Conservation (phyloP, 495 filamentous ascomycete species). For the Pyrenopolyporus hunteri region DNA sequence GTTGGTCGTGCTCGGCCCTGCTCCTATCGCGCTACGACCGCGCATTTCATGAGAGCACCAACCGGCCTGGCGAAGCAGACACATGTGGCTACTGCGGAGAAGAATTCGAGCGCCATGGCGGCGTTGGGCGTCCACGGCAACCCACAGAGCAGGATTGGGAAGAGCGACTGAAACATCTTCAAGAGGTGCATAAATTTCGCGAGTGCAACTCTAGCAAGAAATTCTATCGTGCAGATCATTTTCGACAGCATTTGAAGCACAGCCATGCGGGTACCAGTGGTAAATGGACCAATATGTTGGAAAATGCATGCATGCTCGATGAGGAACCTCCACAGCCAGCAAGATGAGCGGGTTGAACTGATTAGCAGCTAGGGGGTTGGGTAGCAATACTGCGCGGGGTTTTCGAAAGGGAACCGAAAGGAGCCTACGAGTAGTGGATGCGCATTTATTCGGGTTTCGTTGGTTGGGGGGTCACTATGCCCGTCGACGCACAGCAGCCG, state of each 20-base stretch:
- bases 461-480: conserved; percentile 21
- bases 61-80: conserved; percentile 66
- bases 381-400: conserved; percentile 40
- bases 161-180: conserved; percentile 80
- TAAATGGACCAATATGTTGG: conserved; percentile 98
- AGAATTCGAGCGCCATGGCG: conserved; percentile 76
- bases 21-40: conserved; percentile 64
- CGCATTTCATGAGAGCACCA: conserved; percentile 83
- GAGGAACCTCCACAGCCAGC: conserved; percentile 59
- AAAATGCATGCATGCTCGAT: conserved; percentile 96
- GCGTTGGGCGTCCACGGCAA: conserved; percentile 40
- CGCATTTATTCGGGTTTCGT: conserved; percentile 23
- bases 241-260: conserved; percentile 97
- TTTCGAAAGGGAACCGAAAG: conserved; percentile 8
- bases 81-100: conserved; percentile 96
- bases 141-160: conserved; percentile 78
- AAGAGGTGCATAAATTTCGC: conserved; percentile 91
- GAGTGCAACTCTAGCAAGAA: conserved; percentile 99
- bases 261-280: conserved; percentile 96
- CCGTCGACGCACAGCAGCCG: conserved; percentile 26
- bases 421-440: conserved; percentile 27
- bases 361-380: conserved; percentile 24
- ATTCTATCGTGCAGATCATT: conserved; percentile 97
- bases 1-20: conserved; percentile 96
- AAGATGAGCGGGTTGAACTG: conserved; percentile 37